Percentiles rank a stretch among this genome's conserved stretches.
These are phyloP conservation scores for Boletus reticulatus DNA, from an alignment of 768 basidiomycete genomes.

Conservation along the genomic window DNA sequence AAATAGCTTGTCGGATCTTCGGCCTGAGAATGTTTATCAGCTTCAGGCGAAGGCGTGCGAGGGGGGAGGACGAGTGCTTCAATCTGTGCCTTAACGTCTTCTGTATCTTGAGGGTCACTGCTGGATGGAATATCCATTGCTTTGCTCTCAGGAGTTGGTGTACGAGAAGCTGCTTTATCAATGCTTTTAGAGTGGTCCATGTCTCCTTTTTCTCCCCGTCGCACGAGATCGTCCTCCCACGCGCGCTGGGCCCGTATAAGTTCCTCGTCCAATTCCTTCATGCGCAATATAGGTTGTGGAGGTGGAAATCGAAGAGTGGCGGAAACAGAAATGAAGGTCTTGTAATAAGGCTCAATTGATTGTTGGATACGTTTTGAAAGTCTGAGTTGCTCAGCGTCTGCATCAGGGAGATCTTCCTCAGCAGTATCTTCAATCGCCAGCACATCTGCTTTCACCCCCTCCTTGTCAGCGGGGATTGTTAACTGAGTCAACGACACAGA, in stretches of 20 bases:
- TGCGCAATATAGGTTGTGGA: slow-evolving; percentile 81
- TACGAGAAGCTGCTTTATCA: slow-evolving; percentile 20
- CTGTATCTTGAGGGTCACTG: slow-evolving; percentile 27
- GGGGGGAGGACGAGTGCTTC: slow-evolving; percentile 46
- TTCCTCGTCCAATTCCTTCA: slow-evolving; percentile 85
- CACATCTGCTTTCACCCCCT: slow-evolving; percentile 9
- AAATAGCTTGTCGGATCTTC: slow-evolving; percentile 44
- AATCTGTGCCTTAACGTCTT: slow-evolving; percentile 68
- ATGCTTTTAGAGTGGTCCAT: slow-evolving; percentile 12
- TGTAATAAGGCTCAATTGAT: slow-evolving; percentile 79
- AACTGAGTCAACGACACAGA: slow-evolving; percentile 28
- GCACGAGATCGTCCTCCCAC: slow-evolving; percentile 87
- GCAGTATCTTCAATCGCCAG: slow-evolving; percentile 27
- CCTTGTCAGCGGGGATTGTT: slow-evolving; percentile 15
- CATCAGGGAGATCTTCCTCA: slow-evolving; percentile 58
- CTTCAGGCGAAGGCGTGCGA: slow-evolving; percentile 39
- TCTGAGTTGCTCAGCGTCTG: slow-evolving; percentile 66
- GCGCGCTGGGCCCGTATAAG: slow-evolving; percentile 65
- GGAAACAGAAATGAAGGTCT: slow-evolving; percentile 90
- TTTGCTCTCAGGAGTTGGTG: slow-evolving; percentile 31
- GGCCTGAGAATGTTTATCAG: slow-evolving; percentile 23
- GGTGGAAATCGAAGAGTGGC: slow-evolving; percentile 90
- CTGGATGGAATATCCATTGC: slow-evolving; percentile 1
- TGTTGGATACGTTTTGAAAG: slow-evolving; percentile 78
- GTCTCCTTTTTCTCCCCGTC: slow-evolving; percentile 64